These are phyloP conservation scores for Kwoniella mangroviensis DNA, from an alignment of 768 basidiomycete genomes.

Conservation along the genomic window DNA sequence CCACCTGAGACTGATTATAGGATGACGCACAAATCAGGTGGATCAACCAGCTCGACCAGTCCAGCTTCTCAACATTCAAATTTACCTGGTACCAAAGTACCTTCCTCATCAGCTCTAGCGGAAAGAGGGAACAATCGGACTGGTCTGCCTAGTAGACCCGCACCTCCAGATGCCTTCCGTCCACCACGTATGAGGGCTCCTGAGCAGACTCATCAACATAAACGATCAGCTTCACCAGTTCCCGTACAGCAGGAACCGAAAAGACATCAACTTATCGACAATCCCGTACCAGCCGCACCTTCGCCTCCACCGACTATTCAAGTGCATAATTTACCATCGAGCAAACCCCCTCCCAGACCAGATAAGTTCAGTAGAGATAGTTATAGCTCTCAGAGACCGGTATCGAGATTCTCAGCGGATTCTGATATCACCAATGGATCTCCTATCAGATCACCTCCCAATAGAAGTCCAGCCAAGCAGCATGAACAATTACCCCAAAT, in stretches of 20 bases:
- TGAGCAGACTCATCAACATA: constrained; percentile 29
- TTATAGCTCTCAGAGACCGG: constrained; percentile 36
- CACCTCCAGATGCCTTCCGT: constrained; percentile 58
- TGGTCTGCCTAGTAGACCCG: constrained; percentile 46
- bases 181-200: constrained; percentile 46
- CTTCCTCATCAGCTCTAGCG: constrained; percentile 39
- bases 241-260: constrained; percentile 12
- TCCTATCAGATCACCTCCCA: constrained; percentile 37
- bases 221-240: constrained; percentile 5
- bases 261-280: constrained; percentile 37
- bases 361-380: constrained; percentile 46
- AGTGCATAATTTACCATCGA: constrained; percentile 14
- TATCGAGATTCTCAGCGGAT: constrained; percentile 49
- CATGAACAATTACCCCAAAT: constrained; percentile 22
- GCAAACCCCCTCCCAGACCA: constrained; percentile 37
- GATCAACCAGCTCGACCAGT: constrained; percentile 61
- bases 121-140: constrained; percentile 34
- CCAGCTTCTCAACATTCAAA: constrained; percentile 25
- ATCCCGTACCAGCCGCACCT: constrained; percentile 39
- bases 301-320: constrained; percentile 24
- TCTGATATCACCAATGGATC: constrained; percentile 49
- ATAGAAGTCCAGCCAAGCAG: constrained; percentile 24
- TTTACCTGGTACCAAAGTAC: constrained; percentile 29
- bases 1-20: constrained; percentile 60
- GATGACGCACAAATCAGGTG: constrained; percentile 64